Percentiles rank a stretch among this genome's conserved stretches.
Evolutionary conservation across 352 stramenopile species (phyloP).

Genomic region (Phytophthora citricola): DNA sequence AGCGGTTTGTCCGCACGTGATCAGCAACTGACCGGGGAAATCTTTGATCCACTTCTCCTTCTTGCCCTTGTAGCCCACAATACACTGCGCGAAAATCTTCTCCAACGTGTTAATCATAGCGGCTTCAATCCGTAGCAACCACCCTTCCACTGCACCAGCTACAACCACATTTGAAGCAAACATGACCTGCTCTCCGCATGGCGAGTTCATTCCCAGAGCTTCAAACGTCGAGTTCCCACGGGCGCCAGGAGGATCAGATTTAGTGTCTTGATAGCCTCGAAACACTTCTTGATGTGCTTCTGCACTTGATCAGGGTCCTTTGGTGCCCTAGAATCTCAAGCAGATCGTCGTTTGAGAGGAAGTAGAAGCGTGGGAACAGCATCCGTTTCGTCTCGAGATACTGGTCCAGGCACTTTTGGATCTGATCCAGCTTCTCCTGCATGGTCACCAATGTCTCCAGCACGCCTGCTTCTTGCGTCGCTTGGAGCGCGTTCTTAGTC

Average conservation of each 20-base stretch:
- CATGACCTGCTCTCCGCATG: slow-evolving; percentile 86
- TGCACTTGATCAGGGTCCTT: slow-evolving; percentile 89
- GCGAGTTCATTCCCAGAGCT: slow-evolving; percentile 90
- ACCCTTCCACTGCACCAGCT: slow-evolving; percentile 91
- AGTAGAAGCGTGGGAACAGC: slow-evolving; percentile 90
- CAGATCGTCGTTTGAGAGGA: slow-evolving; percentile 90
- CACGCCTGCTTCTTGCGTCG: slow-evolving; percentile 66
- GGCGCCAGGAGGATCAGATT: slow-evolving; percentile 66
- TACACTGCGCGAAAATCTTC: slow-evolving; percentile 86
- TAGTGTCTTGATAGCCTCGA: slow-evolving; percentile 90
- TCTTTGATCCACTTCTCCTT: slow-evolving; percentile 97
- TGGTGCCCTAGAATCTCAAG: slow-evolving; percentile 89
- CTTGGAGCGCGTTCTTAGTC: slow-evolving; percentile 76
- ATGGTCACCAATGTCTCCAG: slow-evolving; percentile 77
- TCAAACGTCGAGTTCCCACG: slow-evolving; percentile 89
- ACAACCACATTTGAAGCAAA: slow-evolving; percentile 90
- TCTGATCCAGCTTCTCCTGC: slow-evolving; percentile 89
- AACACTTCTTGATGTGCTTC: slow-evolving; percentile 93
- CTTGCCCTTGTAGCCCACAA: slow-evolving; percentile 91
- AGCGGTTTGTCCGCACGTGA: slow-evolving; percentile 92
- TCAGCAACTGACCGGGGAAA: slow-evolving; percentile 92
- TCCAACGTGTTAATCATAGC: slow-evolving; percentile 88
- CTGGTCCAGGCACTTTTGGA: slow-evolving; percentile 89
- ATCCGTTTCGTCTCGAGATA: slow-evolving; percentile 91
- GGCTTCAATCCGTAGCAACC: slow-evolving; percentile 85